These are phyloP conservation scores for Dalechampia spathulata DNA, from an alignment of 441 rosid genomes.

Conservation along the genomic window DNA sequence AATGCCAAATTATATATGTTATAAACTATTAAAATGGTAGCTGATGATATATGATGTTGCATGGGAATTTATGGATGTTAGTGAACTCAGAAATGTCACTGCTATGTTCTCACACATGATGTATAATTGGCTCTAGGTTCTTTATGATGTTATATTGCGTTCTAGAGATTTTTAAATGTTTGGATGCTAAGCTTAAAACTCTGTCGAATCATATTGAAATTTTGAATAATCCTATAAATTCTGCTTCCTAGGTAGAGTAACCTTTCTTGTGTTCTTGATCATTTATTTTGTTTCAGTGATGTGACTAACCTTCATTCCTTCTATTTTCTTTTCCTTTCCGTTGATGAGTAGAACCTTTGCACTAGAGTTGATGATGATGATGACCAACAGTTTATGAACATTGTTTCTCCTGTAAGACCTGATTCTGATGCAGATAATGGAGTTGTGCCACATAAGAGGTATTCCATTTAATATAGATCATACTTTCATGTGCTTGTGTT, in stretches of 20 bases:
- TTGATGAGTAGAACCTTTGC: slow-evolving; percentile 32
- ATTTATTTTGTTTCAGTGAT: slow-evolving; percentile 6
- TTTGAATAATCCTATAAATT: not conserved
- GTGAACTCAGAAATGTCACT: no score
- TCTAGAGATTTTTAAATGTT: no score
- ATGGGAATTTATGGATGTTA: no score
- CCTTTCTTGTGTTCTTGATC: slow-evolving; percentile 1
- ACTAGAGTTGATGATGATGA: slow-evolving; percentile 28
- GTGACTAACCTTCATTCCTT: slow-evolving; percentile 7
- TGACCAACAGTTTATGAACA: slow-evolving; percentile 23
- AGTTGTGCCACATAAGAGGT: slow-evolving; percentile 39
- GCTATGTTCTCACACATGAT: no score
- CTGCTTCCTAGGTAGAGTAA: not conserved
- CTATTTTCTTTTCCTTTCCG: slow-evolving; percentile 3
- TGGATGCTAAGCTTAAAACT: no score
- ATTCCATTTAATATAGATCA: slow-evolving; percentile 12
- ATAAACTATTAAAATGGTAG: no score
- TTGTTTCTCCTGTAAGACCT: slow-evolving; percentile 21
- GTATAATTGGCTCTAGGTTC: no score
- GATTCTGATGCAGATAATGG: slow-evolving; percentile 24
- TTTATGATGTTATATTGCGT: no score
- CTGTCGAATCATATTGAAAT: not conserved
- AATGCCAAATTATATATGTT: no score
- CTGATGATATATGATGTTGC: no score
- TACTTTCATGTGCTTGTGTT: not conserved